Evolutionary conservation across 495 filamentous ascomycete species (phyloP).

Genomic region (Venustampulla echinocandica): DNA sequence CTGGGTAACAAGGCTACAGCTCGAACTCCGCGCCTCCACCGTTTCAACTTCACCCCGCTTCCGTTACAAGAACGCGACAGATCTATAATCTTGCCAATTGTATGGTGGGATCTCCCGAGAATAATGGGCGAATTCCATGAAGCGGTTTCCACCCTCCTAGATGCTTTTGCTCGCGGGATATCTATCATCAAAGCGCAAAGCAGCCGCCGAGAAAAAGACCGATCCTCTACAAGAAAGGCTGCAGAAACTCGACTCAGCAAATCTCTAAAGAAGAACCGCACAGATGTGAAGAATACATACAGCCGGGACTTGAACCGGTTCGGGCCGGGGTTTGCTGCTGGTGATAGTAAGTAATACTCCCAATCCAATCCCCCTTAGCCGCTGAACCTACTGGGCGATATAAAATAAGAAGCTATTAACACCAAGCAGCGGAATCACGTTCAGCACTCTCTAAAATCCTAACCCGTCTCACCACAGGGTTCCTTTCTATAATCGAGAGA

Average conservation of each 20-base stretch:
- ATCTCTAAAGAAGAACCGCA: constrained; percentile 14
- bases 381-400: not conserved
- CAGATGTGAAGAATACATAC: constrained; percentile 18
- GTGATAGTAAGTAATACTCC: too few species aligned
- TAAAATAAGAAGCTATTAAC: not conserved
- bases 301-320: constrained; percentile 5
- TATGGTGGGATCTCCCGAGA: not conserved
- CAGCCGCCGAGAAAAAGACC: constrained; percentile 2
- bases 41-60: too few species aligned
- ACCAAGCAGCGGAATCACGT: constrained; percentile 16
- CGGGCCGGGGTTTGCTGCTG: constrained; percentile 17
- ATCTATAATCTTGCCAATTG: not conserved
- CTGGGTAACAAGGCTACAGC: too few species aligned
- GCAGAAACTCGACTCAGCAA: constrained; percentile 15
- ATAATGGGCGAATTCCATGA: constrained; percentile 22
- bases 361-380: not conserved
- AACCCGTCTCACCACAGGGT: constrained; percentile 20
- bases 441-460: constrained; percentile 20
- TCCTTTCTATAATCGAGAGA: constrained; percentile 19
- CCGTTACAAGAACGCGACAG: too few species aligned
- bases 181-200: constrained; percentile 16
- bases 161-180: constrained; percentile 16
- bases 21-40: too few species aligned
- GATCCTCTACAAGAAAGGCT: not conserved
- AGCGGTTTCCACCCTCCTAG: constrained; percentile 16